phyloP scores from a whole-genome alignment of 768 basidiomycete genomes.

The Pisolithus orientalis region DNA sequence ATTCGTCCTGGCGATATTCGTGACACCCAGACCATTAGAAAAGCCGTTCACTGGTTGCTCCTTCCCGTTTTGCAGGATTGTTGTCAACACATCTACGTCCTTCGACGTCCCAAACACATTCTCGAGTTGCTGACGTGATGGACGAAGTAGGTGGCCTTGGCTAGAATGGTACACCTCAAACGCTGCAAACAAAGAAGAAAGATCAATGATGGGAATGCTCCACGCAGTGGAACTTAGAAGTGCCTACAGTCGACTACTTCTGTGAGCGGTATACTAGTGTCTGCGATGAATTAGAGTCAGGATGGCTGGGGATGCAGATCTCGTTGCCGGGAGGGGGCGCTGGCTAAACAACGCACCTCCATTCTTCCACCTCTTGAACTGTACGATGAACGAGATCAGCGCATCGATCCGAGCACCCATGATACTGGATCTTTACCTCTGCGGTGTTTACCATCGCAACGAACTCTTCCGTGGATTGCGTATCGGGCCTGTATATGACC shows the following conservation, averaged over 20 bases:
- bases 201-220: neutral
- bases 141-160: constrained; percentile 66
- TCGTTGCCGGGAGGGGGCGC: neutral
- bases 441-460: constrained; percentile 58
- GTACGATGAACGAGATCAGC: constrained; percentile 1
- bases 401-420: constrained; percentile 3
- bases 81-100: constrained; percentile 54
- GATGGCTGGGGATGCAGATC: constrained; percentile 42
- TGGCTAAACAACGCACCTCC: constrained; percentile 46
- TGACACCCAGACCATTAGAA: constrained; percentile 9
- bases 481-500: constrained; percentile 75
- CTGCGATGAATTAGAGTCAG: constrained; percentile 31
- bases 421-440: constrained; percentile 41
- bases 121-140: constrained; percentile 84
- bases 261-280: constrained; percentile 62
- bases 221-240: neutral
- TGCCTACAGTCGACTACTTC: constrained; percentile 76
- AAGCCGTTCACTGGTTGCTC: constrained; percentile 49
- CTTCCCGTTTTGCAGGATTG: constrained; percentile 59
- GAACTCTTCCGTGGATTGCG: constrained; percentile 68
- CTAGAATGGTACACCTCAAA: constrained; percentile 64
- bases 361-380: constrained; percentile 76
- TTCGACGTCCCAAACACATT: constrained; percentile 60
- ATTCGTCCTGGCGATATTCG: constrained; percentile 29
- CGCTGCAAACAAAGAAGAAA: constrained; percentile 33